Evolutionary conservation across 306 rosid species (phyloP).

Genomic region (Crataegus laevigata): DNA sequence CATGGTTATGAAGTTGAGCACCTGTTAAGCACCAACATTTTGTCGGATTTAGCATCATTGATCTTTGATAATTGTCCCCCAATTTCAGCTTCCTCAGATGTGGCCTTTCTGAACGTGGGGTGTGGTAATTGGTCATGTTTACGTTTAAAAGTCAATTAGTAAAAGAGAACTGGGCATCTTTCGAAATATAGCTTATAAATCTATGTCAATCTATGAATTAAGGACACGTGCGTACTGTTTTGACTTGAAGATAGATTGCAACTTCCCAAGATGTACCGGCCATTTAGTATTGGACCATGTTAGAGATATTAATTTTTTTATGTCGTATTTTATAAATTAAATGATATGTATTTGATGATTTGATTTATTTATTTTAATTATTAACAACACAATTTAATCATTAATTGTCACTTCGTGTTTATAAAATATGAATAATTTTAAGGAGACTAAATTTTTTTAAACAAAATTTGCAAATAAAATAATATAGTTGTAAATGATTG

Average conservation of each 20-base stretch:
- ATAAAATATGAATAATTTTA: too few species aligned
- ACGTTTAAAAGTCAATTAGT: neutral
- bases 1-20: neutral
- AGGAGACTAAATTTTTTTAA: too few species aligned
- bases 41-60: neutral
- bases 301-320: too few species aligned
- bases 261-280: neutral
- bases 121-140: neutral
- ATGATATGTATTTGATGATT: too few species aligned
- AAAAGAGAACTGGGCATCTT: constrained; percentile 7
- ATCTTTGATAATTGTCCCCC: neutral
- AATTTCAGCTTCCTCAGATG: neutral
- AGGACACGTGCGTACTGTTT: neutral
- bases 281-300: neutral
- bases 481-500: too few species aligned
- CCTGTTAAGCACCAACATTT: neutral
- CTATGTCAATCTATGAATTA: neutral
- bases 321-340: too few species aligned
- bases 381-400: too few species aligned
- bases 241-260: neutral
- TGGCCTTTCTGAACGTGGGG: neutral
- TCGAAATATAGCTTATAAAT: neutral
- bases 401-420: too few species aligned
- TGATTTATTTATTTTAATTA: too few species aligned
- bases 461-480: too few species aligned